Conservation (phyloP, 1,284 basidiomycete genomes). For the Boletus mariae region DNA sequence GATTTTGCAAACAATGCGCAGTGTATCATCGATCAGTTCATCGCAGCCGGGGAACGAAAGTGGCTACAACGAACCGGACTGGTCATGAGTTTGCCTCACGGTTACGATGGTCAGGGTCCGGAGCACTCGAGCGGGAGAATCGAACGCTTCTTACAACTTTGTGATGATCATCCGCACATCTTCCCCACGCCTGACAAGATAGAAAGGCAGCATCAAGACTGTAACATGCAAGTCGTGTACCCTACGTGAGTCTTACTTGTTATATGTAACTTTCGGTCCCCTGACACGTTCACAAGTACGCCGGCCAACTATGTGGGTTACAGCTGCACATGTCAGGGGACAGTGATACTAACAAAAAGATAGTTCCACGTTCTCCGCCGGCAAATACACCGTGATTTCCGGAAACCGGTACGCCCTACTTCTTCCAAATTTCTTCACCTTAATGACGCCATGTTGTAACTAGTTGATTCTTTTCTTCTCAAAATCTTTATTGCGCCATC, state of each 20-base stretch:
- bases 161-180: conserved; percentile 93
- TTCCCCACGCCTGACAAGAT: conserved; percentile 90
- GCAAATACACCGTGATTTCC: conserved; percentile 94
- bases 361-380: conserved; percentile 93
- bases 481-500: conserved; percentile 92
- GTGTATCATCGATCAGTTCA: conserved; percentile 98
- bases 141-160: conserved; percentile 96
- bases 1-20: conserved; percentile 98
- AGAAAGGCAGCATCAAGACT: conserved; percentile 96
- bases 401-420: conserved; percentile 70
- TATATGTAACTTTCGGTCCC: neutral
- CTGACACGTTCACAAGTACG: conserved; percentile 48
- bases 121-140: conserved; percentile 97
- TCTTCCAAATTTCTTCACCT: neutral
- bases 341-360: conserved; percentile 3
- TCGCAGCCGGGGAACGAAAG: conserved; percentile 96
- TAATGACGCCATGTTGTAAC: conserved; percentile 2
- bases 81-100: conserved; percentile 91
- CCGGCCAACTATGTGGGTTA: conserved; percentile 79
- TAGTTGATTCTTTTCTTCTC: conserved; percentile 94
- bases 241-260: conserved; percentile 62
- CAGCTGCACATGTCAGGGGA: neutral
- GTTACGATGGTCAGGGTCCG: conserved; percentile 98
- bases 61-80: conserved; percentile 96
- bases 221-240: conserved; percentile 99